Evolutionary conservation across 2,329 filamentous ascomycete genomes (phyloP).

Genomic region (Pyrenophora tritici-repentis): DNA sequence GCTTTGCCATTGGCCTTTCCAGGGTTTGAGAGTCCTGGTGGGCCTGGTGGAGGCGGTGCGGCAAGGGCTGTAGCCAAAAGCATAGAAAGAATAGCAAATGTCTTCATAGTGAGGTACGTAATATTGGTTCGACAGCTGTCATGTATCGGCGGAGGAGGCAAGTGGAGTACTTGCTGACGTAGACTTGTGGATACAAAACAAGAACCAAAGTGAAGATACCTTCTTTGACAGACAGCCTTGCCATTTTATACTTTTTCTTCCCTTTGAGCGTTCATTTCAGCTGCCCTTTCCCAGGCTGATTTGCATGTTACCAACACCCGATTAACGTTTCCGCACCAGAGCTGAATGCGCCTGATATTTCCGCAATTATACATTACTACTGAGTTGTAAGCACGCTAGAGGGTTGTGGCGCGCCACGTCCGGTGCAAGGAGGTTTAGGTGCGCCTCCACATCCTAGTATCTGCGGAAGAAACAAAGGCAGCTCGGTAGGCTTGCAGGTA

Average conservation of each 20-base stretch:
- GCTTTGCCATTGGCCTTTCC: no score
- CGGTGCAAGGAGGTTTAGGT: no score
- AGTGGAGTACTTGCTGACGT: not conserved
- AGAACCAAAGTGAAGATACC: not conserved
- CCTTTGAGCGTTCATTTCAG: not conserved
- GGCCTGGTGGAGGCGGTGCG: conserved; percentile 38
- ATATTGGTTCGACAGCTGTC: not conserved
- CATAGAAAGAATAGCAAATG: conserved; percentile 38
- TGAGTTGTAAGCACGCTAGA: not conserved
- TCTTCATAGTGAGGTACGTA: conserved; percentile 25
- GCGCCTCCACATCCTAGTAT: not conserved
- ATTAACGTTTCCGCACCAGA: not conserved
- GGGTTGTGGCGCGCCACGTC: not conserved
- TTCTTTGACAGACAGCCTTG: not conserved
- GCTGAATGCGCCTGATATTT: not conserved
- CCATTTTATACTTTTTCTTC: not conserved
- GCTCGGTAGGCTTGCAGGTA: not conserved
- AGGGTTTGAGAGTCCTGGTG: conserved; percentile 3
- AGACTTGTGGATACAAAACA: no score
- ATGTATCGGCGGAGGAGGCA: not conserved
- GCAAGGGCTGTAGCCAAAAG: conserved; percentile 47
- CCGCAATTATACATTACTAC: not conserved
- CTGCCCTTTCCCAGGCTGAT: not conserved
- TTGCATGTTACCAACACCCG: not conserved
- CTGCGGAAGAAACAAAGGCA: not conserved